A percentile compares a stretch with the other conserved stretches of the same genome.
Conservation (phyloP, 1,284 basidiomycete species). For the Leccinum fallax region DNA sequence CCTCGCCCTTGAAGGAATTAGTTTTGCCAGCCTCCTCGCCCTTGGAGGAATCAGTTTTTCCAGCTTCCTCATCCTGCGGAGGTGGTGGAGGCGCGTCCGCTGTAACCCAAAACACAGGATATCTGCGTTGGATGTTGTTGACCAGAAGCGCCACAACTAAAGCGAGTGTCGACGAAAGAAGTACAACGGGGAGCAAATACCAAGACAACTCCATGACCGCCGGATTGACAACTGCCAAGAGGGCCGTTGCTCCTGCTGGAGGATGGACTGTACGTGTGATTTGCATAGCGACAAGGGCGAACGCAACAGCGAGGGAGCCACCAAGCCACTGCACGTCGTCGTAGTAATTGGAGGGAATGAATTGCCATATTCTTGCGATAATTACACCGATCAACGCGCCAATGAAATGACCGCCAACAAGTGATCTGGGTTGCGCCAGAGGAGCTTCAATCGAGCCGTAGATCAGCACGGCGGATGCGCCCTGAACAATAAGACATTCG, state of each 20-base stretch:
- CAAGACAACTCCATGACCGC: constrained; percentile 53
- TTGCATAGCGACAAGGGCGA: constrained; percentile 49
- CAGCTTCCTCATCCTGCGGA: neutral
- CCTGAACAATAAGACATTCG: constrained; percentile 44
- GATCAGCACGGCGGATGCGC: constrained; percentile 60
- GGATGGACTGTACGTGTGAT: constrained; percentile 62
- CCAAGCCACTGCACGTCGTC: constrained; percentile 54
- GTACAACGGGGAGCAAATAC: constrained; percentile 61
- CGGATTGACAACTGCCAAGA: constrained; percentile 50
- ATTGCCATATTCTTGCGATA: constrained; percentile 57
- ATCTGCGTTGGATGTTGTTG: constrained; percentile 61
- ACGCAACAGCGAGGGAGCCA: constrained; percentile 54
- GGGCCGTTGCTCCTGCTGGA: constrained; percentile 56
- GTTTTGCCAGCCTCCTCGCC: neutral
- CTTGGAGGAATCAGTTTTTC: neutral
- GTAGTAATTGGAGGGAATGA: constrained; percentile 46
- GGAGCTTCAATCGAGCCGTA: constrained; percentile 63
- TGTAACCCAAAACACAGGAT: constrained; percentile 57
- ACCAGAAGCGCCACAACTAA: constrained; percentile 53
- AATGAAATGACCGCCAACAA: constrained; percentile 43
- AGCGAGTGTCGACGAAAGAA: constrained; percentile 54
- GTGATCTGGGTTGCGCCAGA: constrained; percentile 60
- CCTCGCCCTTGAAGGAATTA: neutral
- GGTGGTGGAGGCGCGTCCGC: neutral
- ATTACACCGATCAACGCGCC: constrained; percentile 43